Base-by-base conservation (phyloP, 768 basidiomycete genomes). In the Kondoa malvinella region DNA sequence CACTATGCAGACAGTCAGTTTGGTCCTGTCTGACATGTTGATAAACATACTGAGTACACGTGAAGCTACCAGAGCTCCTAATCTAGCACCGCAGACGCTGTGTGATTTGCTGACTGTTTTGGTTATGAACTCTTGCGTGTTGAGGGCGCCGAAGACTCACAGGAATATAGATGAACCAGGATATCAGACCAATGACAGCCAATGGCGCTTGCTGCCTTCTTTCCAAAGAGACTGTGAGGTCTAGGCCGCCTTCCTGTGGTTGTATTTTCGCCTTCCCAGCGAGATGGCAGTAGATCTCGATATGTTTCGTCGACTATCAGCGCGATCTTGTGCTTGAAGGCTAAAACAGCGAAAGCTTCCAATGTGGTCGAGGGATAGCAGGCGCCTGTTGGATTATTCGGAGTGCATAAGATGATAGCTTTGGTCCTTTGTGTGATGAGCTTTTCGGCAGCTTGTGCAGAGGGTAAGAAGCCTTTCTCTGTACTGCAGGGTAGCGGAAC, bases 221-320 rank as follows among this genome's bases (percentile, higher is more conserved):
- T 34, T 16, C 61, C 34, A 30, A 87, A 87, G 25, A 87, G 78
- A 34, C 71, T 69, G 73, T 87, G 86, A 0, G 86, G 84, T n/a
- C 78, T 76, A 72, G 2, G 77, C 3, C 77, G 34, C 25, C 58
- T 31, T 25, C 25, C 25, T 33, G 61, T 31, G 27, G 29, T 63
- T 30, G 27, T 30, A 16, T 27, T 17, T 4, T 32, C 40, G 8
- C 40, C 40, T 50, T 50, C 40, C 40, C 40, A 32, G 4, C 26
- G 73, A n/a, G 78, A 70, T n/a, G 82, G 76, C 57, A 85, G 78
- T 73, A 91, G 89, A 75, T 91, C 88, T 15, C 88, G 82, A 76
- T 92, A 92, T 0, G 89, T 91, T 77, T 90, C 88, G 76, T 92
- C 89, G n/a, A 92, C 62, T 40, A 91, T 80, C 27, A 91, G 81